These are phyloP conservation scores for Cupressus sempervirens DNA, from an alignment of 75 land plant genomes.

Conservation along the genomic window DNA sequence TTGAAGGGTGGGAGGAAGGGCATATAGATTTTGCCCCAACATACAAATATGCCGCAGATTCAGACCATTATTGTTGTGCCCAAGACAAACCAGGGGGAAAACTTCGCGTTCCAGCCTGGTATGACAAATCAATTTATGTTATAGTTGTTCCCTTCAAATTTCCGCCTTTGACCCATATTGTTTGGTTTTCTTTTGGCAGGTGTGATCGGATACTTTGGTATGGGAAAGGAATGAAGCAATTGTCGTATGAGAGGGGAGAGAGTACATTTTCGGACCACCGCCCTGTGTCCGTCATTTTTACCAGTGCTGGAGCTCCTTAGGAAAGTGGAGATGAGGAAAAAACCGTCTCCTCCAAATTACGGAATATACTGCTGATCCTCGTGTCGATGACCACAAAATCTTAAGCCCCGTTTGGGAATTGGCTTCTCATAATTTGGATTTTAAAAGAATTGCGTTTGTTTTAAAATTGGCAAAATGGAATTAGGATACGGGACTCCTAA, in stretches of 20 bases:
- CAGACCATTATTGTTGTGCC: conserved; percentile 57
- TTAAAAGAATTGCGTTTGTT: no score
- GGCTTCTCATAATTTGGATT: no score
- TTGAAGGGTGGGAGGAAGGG: conserved; percentile 91
- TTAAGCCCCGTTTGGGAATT: no score
- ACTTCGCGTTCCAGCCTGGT: conserved; percentile 83
- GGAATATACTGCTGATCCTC: no score
- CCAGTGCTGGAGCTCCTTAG: conserved; percentile 22
- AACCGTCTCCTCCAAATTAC: not conserved
- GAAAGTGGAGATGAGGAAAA: conserved; percentile 14
- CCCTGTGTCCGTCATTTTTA: conserved; percentile 61
- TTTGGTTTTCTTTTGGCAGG: conserved; percentile 28
- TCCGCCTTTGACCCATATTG: not conserved
- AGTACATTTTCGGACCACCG: conserved; percentile 72
- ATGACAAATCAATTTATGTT: not conserved
- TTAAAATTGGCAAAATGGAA: no score
- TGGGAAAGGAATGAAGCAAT: conserved; percentile 64
- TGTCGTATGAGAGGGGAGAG: conserved; percentile 47
- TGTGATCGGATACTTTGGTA: conserved; percentile 85
- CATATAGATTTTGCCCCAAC: conserved; percentile 77
- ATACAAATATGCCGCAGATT: conserved; percentile 65
- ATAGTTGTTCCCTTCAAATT: not conserved
- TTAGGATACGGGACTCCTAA: no score
- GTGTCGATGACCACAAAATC: no score
- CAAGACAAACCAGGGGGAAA: conserved; percentile 50